These are phyloP conservation scores for Chaetoceros muelleri DNA, from an alignment of 108 stramenopile genomes.

Conservation along the genomic window DNA sequence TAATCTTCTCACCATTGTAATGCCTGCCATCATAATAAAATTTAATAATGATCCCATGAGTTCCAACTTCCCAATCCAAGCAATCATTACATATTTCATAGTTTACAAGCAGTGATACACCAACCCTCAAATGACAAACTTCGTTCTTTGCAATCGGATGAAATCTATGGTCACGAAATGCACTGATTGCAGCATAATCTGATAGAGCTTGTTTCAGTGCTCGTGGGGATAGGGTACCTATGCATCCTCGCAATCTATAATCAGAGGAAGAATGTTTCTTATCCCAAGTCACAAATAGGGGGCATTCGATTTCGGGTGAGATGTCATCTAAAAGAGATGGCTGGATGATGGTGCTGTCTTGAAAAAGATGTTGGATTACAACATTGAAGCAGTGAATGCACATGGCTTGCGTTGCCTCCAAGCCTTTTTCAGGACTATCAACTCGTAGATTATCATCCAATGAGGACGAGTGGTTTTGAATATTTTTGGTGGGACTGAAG, in stretches of 20 bases:
- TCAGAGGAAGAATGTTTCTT: conserved; percentile 16
- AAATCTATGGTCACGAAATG: conserved; percentile 61
- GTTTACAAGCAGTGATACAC: conserved; percentile 55
- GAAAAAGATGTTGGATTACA: conserved; percentile 31
- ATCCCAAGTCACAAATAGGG: conserved; percentile 78
- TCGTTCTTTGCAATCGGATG: conserved; percentile 40
- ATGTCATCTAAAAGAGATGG: conserved; percentile 15
- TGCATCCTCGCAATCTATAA: conserved; percentile 66
- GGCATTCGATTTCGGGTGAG: conserved; percentile 33
- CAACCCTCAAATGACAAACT: conserved; percentile 42
- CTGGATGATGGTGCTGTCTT: neutral
- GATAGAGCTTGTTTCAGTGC: conserved; percentile 29
- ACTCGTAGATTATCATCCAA: too few species aligned
- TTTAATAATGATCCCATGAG: conserved; percentile 65
- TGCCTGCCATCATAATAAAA: conserved; percentile 13
- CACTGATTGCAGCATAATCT: conserved; percentile 56
- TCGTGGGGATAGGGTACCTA: conserved; percentile 48
- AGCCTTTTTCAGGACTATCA: too few species aligned
- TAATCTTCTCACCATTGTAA: conserved; percentile 1
- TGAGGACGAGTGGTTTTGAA: too few species aligned
- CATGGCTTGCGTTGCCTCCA: conserved; percentile 45
- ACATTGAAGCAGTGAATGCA: conserved; percentile 60
- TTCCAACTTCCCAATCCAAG: conserved; percentile 65
- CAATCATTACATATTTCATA: conserved; percentile 53
- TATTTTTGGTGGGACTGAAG: too few species aligned